A percentile compares a stretch with the other conserved stretches of the same genome.
Conservation (phyloP, 352 stramenopile species). For the Paralagenidium karlingii region DNA sequence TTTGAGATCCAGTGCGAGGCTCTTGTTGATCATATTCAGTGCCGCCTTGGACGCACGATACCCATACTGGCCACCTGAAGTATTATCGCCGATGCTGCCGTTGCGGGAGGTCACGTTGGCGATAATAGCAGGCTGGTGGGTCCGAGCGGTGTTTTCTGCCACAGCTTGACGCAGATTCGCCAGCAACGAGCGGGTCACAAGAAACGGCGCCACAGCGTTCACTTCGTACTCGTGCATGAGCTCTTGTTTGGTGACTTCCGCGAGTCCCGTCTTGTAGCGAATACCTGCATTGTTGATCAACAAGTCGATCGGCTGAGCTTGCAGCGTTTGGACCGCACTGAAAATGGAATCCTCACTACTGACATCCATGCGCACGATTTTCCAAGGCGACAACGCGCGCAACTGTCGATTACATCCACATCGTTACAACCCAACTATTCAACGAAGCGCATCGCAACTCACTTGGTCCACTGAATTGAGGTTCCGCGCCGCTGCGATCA, state of each 20-base stretch:
- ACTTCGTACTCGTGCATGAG: constrained; percentile 63
- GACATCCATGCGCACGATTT: constrained; percentile 38
- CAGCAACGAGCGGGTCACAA: constrained; percentile 41
- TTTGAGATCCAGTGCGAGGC: constrained; percentile 31
- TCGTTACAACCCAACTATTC: neutral
- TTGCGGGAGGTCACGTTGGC: constrained; percentile 48
- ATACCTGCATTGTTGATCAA: constrained; percentile 71
- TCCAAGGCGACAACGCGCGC: constrained; percentile 19
- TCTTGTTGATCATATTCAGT: constrained; percentile 66
- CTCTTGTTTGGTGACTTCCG: constrained; percentile 28
- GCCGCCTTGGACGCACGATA: constrained; percentile 74
- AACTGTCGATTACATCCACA: constrained; percentile 8
- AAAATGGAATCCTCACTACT: constrained; percentile 37
- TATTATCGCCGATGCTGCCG: constrained; percentile 45
- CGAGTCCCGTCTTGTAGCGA: constrained; percentile 9
- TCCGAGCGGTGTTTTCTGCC: constrained; percentile 7
- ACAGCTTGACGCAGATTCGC: constrained; percentile 29
- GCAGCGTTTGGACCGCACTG: constrained; percentile 17
- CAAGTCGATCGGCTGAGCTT: constrained; percentile 31
- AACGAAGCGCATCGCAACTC: neutral
- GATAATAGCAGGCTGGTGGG: constrained; percentile 24
- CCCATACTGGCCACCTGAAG: constrained; percentile 42
- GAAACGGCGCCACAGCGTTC: constrained; percentile 54
- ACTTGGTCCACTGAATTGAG: constrained; percentile 20
- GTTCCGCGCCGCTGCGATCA: constrained; percentile 34